These are phyloP conservation scores for Ceratobasidium sp. DNA, from an alignment of 1,284 basidiomycete genomes.

Conservation along the genomic window DNA sequence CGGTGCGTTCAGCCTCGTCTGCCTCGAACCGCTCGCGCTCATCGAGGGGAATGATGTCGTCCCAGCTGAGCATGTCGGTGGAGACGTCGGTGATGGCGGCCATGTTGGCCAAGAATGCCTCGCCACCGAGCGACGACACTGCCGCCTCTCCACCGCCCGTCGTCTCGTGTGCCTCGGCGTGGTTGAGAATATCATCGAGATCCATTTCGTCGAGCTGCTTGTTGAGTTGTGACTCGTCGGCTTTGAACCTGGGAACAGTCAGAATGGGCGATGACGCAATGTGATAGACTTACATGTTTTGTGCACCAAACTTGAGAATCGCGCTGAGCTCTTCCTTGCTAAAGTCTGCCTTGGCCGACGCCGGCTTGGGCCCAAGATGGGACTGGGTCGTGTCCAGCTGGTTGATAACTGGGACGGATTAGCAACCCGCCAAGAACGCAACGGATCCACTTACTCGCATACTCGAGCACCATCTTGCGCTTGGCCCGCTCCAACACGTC, in stretches of 20 bases:
- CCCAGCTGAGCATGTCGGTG: slow-evolving; percentile 93
- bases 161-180: slow-evolving; percentile 97
- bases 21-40: slow-evolving; percentile 87
- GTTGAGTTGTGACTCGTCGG: slow-evolving; percentile 90
- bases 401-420: slow-evolving; percentile 83
- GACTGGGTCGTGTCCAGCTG: slow-evolving; percentile 99
- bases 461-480: slow-evolving; percentile 99
- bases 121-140: slow-evolving; percentile 89
- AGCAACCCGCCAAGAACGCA: slow-evolving; percentile 37
- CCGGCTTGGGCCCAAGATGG: slow-evolving; percentile 82
- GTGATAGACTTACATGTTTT: slow-evolving; percentile 79
- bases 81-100: slow-evolving; percentile 97
- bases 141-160: slow-evolving; percentile 73
- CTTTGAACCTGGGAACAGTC: slow-evolving; percentile 78
- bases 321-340: slow-evolving; percentile 98
- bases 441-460: slow-evolving; percentile 81
- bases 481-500: slow-evolving; percentile 97
- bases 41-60: slow-evolving; percentile 96
- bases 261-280: background rate
- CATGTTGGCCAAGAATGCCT: slow-evolving; percentile 94
- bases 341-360: slow-evolving; percentile 80
- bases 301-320: slow-evolving; percentile 99
- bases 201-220: slow-evolving; percentile 99
- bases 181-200: slow-evolving; percentile 95
- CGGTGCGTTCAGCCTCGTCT: slow-evolving; percentile 77